Evolutionary conservation across 2,329 filamentous ascomycete genomes (phyloP).

Genomic region (Emmonsia crescens): DNA sequence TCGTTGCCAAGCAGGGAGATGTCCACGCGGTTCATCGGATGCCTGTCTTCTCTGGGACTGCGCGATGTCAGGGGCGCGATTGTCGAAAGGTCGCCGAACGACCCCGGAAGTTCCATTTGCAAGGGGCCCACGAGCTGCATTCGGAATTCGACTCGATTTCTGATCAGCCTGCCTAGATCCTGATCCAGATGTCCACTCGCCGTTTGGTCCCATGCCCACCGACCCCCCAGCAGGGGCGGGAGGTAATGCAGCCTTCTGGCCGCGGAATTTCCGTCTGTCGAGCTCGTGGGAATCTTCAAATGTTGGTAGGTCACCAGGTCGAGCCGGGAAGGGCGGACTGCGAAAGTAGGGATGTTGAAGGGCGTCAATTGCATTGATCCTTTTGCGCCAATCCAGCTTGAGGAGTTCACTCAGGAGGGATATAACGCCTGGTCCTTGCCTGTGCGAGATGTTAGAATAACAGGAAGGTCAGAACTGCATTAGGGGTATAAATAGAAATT

Average conservation of each 20-base stretch:
- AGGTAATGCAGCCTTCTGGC: slow-evolving; percentile 73
- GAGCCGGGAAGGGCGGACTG: slow-evolving; percentile 63
- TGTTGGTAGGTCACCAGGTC: slow-evolving; percentile 73
- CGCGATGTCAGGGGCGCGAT: slow-evolving; percentile 14
- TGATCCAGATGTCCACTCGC: slow-evolving; percentile 39
- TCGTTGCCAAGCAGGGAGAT: slow-evolving; percentile 20
- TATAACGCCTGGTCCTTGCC: slow-evolving; percentile 59
- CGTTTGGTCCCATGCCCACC: slow-evolving; percentile 60
- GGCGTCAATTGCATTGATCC: slow-evolving; percentile 89
- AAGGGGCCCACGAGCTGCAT: slow-evolving; percentile 22
- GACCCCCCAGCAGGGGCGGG: slow-evolving; percentile 87
- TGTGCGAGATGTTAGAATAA: slow-evolving; percentile 20
- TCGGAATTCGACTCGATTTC: slow-evolving; percentile 27
- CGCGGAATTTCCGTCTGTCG: slow-evolving; percentile 83
- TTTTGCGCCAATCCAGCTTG: slow-evolving; percentile 75
- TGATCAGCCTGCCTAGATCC: slow-evolving; percentile 23
- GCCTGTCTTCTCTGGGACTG: slow-evolving; percentile 14
- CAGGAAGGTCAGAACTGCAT: background rate
- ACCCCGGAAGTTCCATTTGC: slow-evolving; percentile 17
- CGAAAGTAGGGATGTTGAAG: slow-evolving; percentile 87
- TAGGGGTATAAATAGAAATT: background rate
- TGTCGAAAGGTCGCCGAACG: slow-evolving; percentile 20
- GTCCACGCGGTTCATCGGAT: slow-evolving; percentile 16
- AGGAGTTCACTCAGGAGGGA: slow-evolving; percentile 72
- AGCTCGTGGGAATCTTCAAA: slow-evolving; percentile 95